phyloP scores from a whole-genome alignment of 1,284 basidiomycete species.

The Singerocomus inundabilis region DNA sequence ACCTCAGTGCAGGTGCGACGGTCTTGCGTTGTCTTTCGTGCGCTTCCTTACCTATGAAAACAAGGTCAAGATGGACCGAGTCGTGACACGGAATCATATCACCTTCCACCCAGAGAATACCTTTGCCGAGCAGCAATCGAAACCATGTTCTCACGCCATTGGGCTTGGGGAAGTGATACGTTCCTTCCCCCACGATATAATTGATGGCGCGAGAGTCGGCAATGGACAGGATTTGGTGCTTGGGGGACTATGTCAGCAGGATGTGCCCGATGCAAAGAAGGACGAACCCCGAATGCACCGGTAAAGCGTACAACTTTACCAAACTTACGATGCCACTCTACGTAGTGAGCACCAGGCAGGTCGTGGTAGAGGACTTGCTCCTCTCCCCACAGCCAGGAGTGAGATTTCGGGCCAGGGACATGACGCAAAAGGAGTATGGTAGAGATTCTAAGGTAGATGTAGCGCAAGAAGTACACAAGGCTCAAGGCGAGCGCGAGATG shows the following conservation, averaged over 20 bases:
- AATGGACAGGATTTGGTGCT: constrained; percentile 57
- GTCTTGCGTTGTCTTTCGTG: constrained; percentile 52
- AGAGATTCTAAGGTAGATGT: constrained; percentile 26
- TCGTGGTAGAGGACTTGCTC: constrained; percentile 52
- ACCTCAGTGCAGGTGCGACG: constrained; percentile 57
- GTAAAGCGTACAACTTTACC: constrained; percentile 53
- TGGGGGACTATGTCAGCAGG: constrained; percentile 7
- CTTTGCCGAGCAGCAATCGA: constrained; percentile 53
- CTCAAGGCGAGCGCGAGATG: constrained; percentile 15
- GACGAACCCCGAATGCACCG: constrained; percentile 51
- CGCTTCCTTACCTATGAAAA: constrained; percentile 44
- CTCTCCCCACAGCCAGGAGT: constrained; percentile 56
- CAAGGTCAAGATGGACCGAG: neutral
- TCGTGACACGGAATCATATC: neutral
- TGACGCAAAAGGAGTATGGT: constrained; percentile 36
- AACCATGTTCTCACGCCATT: constrained; percentile 60
- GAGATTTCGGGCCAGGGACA: constrained; percentile 46
- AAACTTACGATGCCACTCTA: constrained; percentile 49
- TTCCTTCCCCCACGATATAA: constrained; percentile 50
- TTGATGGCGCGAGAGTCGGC: constrained; percentile 51
- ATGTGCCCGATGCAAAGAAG: neutral
- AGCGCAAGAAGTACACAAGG: constrained; percentile 20
- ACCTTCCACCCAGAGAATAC: constrained; percentile 65
- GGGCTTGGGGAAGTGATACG: constrained; percentile 58
- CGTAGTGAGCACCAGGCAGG: constrained; percentile 47